Percentiles rank a stretch among this genome's conserved stretches.
These are phyloP conservation scores for Linnemannia exigua DNA, from an alignment of 192 early-diverging fungal genomes.

Conservation along the genomic window DNA sequence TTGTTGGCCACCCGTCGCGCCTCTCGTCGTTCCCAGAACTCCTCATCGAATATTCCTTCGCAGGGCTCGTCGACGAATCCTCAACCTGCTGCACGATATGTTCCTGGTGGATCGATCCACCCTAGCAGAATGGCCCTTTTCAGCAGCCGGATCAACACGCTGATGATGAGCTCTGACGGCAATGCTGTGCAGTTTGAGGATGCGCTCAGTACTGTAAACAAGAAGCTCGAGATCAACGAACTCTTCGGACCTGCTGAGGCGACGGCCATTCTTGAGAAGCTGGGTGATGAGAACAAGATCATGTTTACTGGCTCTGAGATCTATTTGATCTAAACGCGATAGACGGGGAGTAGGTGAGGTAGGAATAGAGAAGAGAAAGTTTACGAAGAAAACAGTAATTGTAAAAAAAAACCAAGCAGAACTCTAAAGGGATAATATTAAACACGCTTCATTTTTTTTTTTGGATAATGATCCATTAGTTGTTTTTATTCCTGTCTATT, in stretches of 20 bases:
- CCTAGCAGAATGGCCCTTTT: slow-evolving; percentile 40
- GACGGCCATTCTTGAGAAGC: slow-evolving; percentile 66
- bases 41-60: slow-evolving; percentile 21
- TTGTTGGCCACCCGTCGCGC: slow-evolving; percentile 39
- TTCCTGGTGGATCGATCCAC: slow-evolving; percentile 47
- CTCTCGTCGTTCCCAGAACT: slow-evolving; percentile 30
- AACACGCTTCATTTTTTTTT: neutral
- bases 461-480: neutral
- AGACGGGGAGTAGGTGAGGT: neutral
- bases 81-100: slow-evolving; percentile 10
- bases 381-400: neutral
- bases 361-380: neutral
- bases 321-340: slow-evolving; percentile 71
- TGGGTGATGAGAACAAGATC: slow-evolving; percentile 77
- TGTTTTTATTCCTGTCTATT: neutral
- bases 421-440: neutral
- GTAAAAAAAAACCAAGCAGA: slow-evolving; percentile 3
- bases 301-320: slow-evolving; percentile 79
- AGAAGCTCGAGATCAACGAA: slow-evolving; percentile 43
- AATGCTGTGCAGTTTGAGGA: slow-evolving; percentile 65
- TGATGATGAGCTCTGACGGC: slow-evolving; percentile 61
- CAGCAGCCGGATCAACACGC: slow-evolving; percentile 17
- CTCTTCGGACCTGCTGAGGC: slow-evolving; percentile 72
- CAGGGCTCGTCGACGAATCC: slow-evolving; percentile 34
- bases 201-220: slow-evolving; percentile 71